Base-by-base conservation (phyloP, 371 early-diverging fungal species). In the Phascolomyces articulosus region DNA sequence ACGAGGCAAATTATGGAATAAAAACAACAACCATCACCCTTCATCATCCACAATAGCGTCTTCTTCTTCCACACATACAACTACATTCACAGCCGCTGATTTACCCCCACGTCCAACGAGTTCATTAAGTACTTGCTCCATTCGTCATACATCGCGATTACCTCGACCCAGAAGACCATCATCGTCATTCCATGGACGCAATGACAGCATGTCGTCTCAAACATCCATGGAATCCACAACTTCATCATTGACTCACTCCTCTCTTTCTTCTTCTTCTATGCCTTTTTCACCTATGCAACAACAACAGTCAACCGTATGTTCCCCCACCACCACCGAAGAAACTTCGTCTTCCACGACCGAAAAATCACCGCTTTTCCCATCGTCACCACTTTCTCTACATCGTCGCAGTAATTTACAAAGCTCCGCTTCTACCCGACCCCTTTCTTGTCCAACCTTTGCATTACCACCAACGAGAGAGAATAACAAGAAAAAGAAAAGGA, bases 161-260 rank as follows among this genome's bases (percentile, higher is more conserved):
- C 73, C 78, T 38, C 67, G 79, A 0, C 67, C 72, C 23, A 69
- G n/a, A 24, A 51, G 23, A 20, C 6, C 51, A n/a, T 15, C 44
- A n/a, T 4, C 44, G 16, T 11, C 51, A 51, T 3, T 51, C 16
- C 34, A 62, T 51, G 51, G 23, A 51, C 51, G 49, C 41, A 51
- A 16, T 31, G 21, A 31, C 40, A 62, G 54, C 40, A 55, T 10
- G 11, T 38, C 24, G 29, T 62, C 60, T 48, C 21, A 21, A 4
- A 7, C 51, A 24, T 51, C 23, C 4, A 58, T 64, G 16, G 44
- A 54, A 13, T 61, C 66, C 15, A 59, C 69, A 20, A 41, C 57
- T n/a, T 59, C 64, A 8, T 40, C 64, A 18, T 59, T 56, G 26
- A 41, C n/a, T 4, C 4, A 11, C 23, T 40, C 41, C 13, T 24